These are phyloP conservation scores for Yamadazyma pseudoaaseri DNA, from an alignment of 1,139 yeast species.

Conservation along the genomic window DNA sequence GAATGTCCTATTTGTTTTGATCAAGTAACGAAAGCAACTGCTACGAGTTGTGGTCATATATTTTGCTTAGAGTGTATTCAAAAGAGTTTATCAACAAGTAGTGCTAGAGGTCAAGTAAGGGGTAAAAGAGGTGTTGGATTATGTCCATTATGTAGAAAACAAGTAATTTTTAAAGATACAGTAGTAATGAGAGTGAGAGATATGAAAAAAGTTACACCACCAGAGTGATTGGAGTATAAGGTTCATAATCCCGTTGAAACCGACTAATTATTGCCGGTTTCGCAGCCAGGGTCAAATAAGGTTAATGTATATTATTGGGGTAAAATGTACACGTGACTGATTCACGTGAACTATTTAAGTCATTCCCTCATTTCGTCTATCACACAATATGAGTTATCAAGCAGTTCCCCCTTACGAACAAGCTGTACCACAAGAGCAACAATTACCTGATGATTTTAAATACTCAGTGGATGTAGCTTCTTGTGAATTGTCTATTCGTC, in stretches of 20 bases:
- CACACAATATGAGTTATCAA: conserved; percentile 2
- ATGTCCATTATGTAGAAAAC: conserved; percentile 46
- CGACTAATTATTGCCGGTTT: too few species aligned
- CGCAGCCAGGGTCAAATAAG: too few species aligned
- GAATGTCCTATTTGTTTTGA: conserved; percentile 52
- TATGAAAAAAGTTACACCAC: conserved; percentile 12
- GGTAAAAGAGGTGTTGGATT: conserved; percentile 39
- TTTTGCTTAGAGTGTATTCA: conserved; percentile 47
- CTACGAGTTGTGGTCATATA: conserved; percentile 46
- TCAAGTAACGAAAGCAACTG: conserved; percentile 38
- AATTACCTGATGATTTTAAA: conserved; percentile 76
- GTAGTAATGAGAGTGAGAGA: conserved; percentile 33
- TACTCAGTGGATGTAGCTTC: conserved; percentile 76
- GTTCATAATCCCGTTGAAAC: too few species aligned
- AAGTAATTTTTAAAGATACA: conserved; percentile 40
- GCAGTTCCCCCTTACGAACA: conserved; percentile 4
- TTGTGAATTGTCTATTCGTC: conserved; percentile 74
- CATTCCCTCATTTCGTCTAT: too few species aligned
- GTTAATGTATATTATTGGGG: too few species aligned
- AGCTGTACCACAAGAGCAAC: conserved; percentile 19
- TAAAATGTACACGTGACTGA: too few species aligned
- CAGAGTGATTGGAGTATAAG: too few species aligned
- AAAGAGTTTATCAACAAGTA: conserved; percentile 40
- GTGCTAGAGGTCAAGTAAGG: conserved; percentile 42
- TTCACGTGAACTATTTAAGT: too few species aligned